These are phyloP conservation scores for Penicillium paradoxum DNA, from an alignment of 495 filamentous ascomycete genomes.

Conservation along the genomic window DNA sequence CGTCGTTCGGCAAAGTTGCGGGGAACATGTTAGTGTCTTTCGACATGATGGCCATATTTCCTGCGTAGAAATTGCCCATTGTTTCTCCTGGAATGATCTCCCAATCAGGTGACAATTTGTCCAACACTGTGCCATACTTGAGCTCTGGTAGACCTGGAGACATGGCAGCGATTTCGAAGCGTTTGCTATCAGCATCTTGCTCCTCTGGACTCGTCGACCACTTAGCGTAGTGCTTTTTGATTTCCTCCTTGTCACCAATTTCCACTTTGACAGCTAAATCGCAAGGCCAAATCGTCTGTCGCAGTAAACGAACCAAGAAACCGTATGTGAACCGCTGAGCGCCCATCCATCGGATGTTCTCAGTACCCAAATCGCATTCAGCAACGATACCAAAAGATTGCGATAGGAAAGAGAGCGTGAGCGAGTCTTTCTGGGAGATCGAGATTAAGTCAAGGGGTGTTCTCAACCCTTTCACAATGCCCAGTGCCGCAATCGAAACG, in stretches of 20 bases:
- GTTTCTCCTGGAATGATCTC: slow-evolving; percentile 63
- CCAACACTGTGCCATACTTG: slow-evolving; percentile 71
- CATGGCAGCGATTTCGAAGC: slow-evolving; percentile 21
- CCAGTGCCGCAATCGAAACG: slow-evolving; percentile 69
- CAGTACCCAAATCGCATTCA: slow-evolving; percentile 82
- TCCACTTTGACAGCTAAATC: slow-evolving; percentile 80
- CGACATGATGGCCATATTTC: slow-evolving; percentile 93
- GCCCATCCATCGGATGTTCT: slow-evolving; percentile 91
- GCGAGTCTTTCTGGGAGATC: slow-evolving; percentile 70
- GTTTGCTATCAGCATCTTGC: slow-evolving; percentile 12
- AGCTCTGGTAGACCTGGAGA: slow-evolving; percentile 62
- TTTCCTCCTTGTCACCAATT: slow-evolving; percentile 66
- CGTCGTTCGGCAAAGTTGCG: slow-evolving; percentile 77
- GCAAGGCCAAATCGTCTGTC: slow-evolving; percentile 76
- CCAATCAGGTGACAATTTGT: slow-evolving; percentile 73
- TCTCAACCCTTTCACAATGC: slow-evolving; percentile 76
- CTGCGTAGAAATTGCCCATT: slow-evolving; percentile 88
- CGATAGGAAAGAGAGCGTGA: slow-evolving; percentile 81
- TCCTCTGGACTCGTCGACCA: slow-evolving; percentile 38
- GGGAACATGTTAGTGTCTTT: slow-evolving; percentile 85
- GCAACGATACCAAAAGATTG: slow-evolving; percentile 89
- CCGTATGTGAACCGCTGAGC: slow-evolving; percentile 78
- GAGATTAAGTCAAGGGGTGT: slow-evolving; percentile 82
- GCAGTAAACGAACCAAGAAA: slow-evolving; percentile 65
- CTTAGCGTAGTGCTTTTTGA: slow-evolving; percentile 66